Evolutionary conservation across 2,329 filamentous ascomycete genomes (phyloP), one percentile per base, ranked within the genome.

Genomic region (Trichoderma atrobrunneum): DNA sequence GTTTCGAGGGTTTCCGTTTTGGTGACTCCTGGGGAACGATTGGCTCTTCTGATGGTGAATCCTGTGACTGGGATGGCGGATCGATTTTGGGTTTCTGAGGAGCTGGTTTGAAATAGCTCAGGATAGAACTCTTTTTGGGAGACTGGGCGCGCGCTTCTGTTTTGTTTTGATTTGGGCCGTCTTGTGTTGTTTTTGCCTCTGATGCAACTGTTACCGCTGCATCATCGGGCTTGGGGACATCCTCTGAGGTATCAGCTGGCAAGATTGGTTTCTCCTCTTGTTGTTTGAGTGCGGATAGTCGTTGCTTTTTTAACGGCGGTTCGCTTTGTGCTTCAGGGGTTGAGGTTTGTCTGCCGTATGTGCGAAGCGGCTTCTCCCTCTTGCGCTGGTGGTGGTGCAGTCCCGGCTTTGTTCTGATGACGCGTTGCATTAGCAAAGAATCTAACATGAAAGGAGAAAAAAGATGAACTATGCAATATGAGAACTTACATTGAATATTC

Each of bases 31-130:
- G 54, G 24, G 75, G 72, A 1, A 78, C 75, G 4, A 74, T 64
- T 5, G 67, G 54, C 1, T 75, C 71, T 2, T 76, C 73, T 1
- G 28, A 2, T 5, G 30, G 21, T 8, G 60, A 21, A 6, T 54
- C 61, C n/a, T 67, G 43, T 11, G 61, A 5, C 7, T 59, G 59
- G 74, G 2, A 73, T 70, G 0, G 48, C 3, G 39, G 62, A 59
- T 2, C 74, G 34, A 1, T 72, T 72, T 18, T 71, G 71, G 5
- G 72, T 3, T 48, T 64, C 0, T 71, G 71, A 21, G 75, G 66
- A 16, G 80, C n/a, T 2, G 80, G 82, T 48, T 81, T 81, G 74
- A 85, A 85, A 72, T 84, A 85, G 70, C 75, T 81, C 62, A 84
- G 73, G 7, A 85, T 85, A 0, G 82, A 83, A 0, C 78, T 77